Conservation (phyloP, 2,329 filamentous ascomycete genomes). For the Zymoseptoria ardabiliae region DNA sequence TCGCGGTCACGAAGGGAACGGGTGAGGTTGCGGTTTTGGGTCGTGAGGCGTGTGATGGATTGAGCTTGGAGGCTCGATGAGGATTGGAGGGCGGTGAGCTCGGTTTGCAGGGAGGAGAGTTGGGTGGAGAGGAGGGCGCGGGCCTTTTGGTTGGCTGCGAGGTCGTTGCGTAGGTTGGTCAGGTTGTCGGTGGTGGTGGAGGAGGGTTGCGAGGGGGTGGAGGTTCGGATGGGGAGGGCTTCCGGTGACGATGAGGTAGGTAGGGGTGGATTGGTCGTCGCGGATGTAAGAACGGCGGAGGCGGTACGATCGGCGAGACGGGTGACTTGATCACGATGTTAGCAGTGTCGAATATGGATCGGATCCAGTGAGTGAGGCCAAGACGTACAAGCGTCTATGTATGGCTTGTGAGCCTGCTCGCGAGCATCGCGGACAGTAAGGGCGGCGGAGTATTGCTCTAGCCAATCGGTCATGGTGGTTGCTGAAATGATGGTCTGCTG, state of each 20-base stretch:
- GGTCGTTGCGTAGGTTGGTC: slow-evolving; percentile 53
- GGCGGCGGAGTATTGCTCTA: slow-evolving; percentile 70
- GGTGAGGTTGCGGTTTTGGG: slow-evolving; percentile 55
- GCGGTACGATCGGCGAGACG: slow-evolving; percentile 40
- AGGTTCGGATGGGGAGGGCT: slow-evolving; percentile 13
- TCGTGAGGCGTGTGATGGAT: slow-evolving; percentile 54
- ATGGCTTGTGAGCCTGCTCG: slow-evolving; percentile 56
- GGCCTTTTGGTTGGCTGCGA: slow-evolving; percentile 69
- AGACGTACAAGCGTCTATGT: slow-evolving; percentile 70
- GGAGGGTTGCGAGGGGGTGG: slow-evolving; percentile 14
- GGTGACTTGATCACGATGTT: slow-evolving; percentile 30
- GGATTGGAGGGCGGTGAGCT: slow-evolving; percentile 56
- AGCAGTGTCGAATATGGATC: slow-evolving; percentile 1
- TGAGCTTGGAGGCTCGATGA: slow-evolving; percentile 54
- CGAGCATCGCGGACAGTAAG: slow-evolving; percentile 64
- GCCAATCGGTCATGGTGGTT: slow-evolving; percentile 59
- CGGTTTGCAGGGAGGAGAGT: slow-evolving; percentile 54
- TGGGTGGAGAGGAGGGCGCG: slow-evolving; percentile 60
- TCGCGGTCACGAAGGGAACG: slow-evolving; percentile 70
- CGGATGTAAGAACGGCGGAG: slow-evolving; percentile 12
- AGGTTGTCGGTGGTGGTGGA: slow-evolving; percentile 45
- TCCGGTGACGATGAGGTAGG: slow-evolving; percentile 19
- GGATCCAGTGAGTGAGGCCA: background rate
- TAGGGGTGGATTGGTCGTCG: slow-evolving; percentile 25
- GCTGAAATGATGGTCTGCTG: background rate